Evolutionary conservation across 2,329 filamentous ascomycete species (phyloP).

Genomic region (Lachnellula cervina): DNA sequence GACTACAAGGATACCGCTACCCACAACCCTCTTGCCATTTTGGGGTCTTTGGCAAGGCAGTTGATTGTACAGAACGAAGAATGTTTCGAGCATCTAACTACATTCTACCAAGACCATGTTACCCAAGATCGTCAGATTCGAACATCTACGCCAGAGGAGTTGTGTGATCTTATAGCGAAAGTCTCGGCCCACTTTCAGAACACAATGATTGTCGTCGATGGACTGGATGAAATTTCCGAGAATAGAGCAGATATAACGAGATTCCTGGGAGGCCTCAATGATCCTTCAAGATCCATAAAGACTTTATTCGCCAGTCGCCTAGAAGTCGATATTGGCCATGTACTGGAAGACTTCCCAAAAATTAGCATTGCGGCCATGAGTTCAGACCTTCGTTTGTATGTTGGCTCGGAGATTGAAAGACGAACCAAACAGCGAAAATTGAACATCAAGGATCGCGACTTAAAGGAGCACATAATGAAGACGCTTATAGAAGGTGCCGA

Average conservation of each 20-base stretch:
- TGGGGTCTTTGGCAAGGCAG: conserved; percentile 26
- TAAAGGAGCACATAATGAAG: conserved; percentile 18
- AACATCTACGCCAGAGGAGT: background rate
- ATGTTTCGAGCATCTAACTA: conserved; percentile 14
- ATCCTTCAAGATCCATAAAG: conserved; percentile 6
- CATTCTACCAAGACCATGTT: conserved; percentile 1
- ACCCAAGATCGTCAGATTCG: background rate
- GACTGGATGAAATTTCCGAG: conserved; percentile 25
- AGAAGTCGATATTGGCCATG: conserved; percentile 10
- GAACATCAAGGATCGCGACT: conserved; percentile 1
- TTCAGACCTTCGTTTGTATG: conserved; percentile 11
- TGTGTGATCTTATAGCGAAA: conserved; percentile 2
- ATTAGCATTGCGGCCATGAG: conserved; percentile 13
- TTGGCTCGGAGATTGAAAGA: conserved; percentile 9
- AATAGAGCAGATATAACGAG: conserved; percentile 6
- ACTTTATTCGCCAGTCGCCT: conserved; percentile 12
- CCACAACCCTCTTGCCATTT: conserved; percentile 17
- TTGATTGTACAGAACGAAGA: conserved; percentile 24
- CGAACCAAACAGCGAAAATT: conserved; percentile 2
- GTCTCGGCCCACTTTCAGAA: conserved; percentile 10
- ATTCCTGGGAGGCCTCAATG: conserved; percentile 7
- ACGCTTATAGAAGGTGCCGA: conserved; percentile 11
- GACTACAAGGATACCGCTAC: conserved; percentile 27
- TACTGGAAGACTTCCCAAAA: background rate
- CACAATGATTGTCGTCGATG: conserved; percentile 27